phyloP scores from a whole-genome alignment of 768 basidiomycete genomes.

The Lepiota brunneoincarnata region DNA sequence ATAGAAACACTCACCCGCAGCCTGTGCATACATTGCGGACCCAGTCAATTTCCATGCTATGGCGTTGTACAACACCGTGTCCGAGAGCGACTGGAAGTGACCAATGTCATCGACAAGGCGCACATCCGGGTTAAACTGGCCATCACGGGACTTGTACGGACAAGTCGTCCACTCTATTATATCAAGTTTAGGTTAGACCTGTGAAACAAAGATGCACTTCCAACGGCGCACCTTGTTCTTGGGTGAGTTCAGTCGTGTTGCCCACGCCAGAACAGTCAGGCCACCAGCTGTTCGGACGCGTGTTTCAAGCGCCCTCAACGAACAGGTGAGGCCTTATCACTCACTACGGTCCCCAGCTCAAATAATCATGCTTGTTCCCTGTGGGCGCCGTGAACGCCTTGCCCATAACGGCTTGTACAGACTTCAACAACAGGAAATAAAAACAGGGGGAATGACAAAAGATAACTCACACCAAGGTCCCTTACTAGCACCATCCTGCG shows the following conservation, averaged over 20 bases:
- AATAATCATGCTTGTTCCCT: slow-evolving; percentile 57
- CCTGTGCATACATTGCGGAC: slow-evolving; percentile 38
- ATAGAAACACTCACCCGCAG: slow-evolving; percentile 29
- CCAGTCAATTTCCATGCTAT: slow-evolving; percentile 47
- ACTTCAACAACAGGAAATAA: background rate
- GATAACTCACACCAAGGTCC: slow-evolving; percentile 55
- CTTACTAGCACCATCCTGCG: slow-evolving; percentile 34
- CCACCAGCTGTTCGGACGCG: slow-evolving; percentile 43
- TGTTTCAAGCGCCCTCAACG: background rate
- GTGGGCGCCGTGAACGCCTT: slow-evolving; percentile 48
- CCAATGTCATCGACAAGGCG: slow-evolving; percentile 55
- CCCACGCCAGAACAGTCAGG: slow-evolving; percentile 57
- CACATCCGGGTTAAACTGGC: slow-evolving; percentile 63
- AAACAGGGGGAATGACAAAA: background rate
- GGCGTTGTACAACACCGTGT: slow-evolving; percentile 61
- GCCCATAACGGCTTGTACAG: slow-evolving; percentile 41
- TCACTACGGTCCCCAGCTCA: slow-evolving; percentile 73
- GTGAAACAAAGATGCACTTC: background rate
- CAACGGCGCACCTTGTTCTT: slow-evolving; percentile 41
- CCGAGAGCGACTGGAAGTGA: slow-evolving; percentile 50
- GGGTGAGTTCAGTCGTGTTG: slow-evolving; percentile 55
- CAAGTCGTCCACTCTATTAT: slow-evolving; percentile 53
- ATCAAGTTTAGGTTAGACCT: background rate
- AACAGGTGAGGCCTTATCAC: slow-evolving; percentile 15
- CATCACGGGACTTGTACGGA: slow-evolving; percentile 54